Evolutionary conservation across 2,329 filamentous ascomycete genomes (phyloP).

Genomic region (Sporothrix humicola): DNA sequence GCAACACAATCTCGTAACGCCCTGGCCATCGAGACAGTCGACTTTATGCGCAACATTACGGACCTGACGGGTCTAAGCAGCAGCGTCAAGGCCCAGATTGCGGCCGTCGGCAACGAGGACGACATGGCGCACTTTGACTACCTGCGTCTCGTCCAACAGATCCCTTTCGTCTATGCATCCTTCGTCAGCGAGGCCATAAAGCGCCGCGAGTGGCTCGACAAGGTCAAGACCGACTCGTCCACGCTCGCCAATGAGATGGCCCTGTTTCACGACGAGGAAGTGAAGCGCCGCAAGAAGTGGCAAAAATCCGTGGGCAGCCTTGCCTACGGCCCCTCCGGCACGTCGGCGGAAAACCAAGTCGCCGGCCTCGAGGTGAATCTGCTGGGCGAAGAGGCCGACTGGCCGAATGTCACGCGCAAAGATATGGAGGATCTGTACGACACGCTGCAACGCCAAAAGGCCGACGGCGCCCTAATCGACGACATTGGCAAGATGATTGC

Average conservation of each 20-base stretch:
- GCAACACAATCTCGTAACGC: constrained; percentile 70
- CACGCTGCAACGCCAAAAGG: constrained; percentile 66
- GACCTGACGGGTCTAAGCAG: constrained; percentile 77
- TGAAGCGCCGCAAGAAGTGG: constrained; percentile 88
- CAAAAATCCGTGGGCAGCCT: constrained; percentile 76
- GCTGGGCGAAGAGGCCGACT: constrained; percentile 76
- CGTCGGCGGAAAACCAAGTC: constrained; percentile 67
- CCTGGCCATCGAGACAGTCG: constrained; percentile 68
- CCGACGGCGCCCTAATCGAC: constrained; percentile 68
- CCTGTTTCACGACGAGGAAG: constrained; percentile 88
- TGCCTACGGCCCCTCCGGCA: constrained; percentile 68
- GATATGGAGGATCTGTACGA: constrained; percentile 78
- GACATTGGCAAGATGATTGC: constrained; percentile 78
- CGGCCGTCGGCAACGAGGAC: constrained; percentile 73
- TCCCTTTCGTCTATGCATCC: constrained; percentile 89
- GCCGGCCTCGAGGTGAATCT: constrained; percentile 85
- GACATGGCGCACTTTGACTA: constrained; percentile 81
- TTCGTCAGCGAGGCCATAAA: constrained; percentile 85
- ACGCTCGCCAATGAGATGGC: constrained; percentile 92
- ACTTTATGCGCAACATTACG: constrained; percentile 82
- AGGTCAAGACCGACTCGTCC: constrained; percentile 84
- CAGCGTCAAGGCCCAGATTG: constrained; percentile 73
- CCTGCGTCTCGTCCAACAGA: constrained; percentile 76
- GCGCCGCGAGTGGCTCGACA: constrained; percentile 88
- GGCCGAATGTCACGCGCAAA: constrained; percentile 77